phyloP scores from a whole-genome alignment of 2,329 filamentous ascomycete genomes.

The Aspergillus amoenus region DNA sequence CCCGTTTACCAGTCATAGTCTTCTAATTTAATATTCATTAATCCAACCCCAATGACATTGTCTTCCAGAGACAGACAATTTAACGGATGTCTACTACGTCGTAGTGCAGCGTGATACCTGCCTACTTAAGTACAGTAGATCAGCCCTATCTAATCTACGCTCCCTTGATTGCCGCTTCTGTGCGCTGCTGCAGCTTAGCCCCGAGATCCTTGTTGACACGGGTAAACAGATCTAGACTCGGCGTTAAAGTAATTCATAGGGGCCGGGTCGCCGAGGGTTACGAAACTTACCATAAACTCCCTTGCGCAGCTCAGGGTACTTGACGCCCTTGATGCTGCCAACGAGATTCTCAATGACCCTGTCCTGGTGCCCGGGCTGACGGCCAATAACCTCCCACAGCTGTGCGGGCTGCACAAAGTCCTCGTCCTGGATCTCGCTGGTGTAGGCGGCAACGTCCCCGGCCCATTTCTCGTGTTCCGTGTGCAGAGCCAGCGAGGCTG shows the following conservation, averaged over 20 bases:
- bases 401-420: constrained; percentile 33
- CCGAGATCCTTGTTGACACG: not conserved
- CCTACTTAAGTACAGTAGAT: no score
- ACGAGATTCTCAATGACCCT: constrained; percentile 26
- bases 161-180: not conserved
- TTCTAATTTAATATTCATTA: no score
- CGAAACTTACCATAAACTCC: constrained; percentile 28
- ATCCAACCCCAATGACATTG: not conserved
- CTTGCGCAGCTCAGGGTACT: constrained; percentile 22
- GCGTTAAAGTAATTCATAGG: not conserved
- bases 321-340: constrained; percentile 16
- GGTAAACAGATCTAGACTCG: not conserved
- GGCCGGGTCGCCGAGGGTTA: not conserved
- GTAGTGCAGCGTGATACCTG: no score
- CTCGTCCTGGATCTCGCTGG: constrained; percentile 22
- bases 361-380: constrained; percentile 34
- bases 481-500: not conserved
- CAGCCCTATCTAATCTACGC: not conserved
- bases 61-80: not conserved
- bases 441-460: constrained; percentile 23
- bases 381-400: constrained; percentile 33
- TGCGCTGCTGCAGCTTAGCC: not conserved
- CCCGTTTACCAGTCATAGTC: no score
- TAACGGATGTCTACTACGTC: no score
- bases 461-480: constrained; percentile 17